Evolutionary conservation across 805 yeast genomes (phyloP), one percentile per base, ranked within the genome.

Genomic region (Cyberlindnera suaveolens): DNA sequence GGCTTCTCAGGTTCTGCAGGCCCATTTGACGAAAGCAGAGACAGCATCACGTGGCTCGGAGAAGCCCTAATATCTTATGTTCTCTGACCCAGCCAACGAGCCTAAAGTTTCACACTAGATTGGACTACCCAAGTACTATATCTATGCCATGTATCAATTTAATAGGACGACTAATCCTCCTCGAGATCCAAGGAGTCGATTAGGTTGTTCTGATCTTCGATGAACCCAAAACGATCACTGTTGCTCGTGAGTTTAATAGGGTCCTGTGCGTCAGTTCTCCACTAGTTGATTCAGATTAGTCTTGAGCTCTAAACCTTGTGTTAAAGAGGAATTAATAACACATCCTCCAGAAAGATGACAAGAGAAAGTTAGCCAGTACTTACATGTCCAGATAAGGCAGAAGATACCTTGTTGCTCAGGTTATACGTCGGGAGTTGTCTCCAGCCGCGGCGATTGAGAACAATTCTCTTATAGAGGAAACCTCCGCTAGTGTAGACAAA

Each of bases 401-500:
- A 44, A 3, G 59, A 43, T 3, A 56, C 55, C 41, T 50, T 54
- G n/a, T 43, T 44, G 5, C 60, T 57, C 18, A 57, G 34, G 19
- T 46, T 50, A 35, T 57, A 56, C 9, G 53, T 54, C 30, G 67
- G 67, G 18, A 63, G 42, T 36, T 63, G 68, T 39, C 57, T 57
- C 64, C 66, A 61, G 34, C 66, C 67, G 45, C 66, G 62, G 32
- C 60, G 56, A 26, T 61, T 63, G 32, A 68, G 59, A 14, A 68
- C 58, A 34, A 64, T 59, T 47, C 65, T 47, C 42, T 59, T 59
- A 44, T 62, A 56, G 15, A 70, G 52, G 39, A 62, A 55, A 0
- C 75, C 74, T 37, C 70, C 74, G 38, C 71, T 64, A 42, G 69
- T 64, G 39, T 66, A 71, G 14, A 71, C 75, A 3, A 61, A 60